Evolutionary conservation across 2,329 filamentous ascomycete genomes (phyloP), one percentile per base, ranked within the genome.

Genomic region (Aschersonia sp.): DNA sequence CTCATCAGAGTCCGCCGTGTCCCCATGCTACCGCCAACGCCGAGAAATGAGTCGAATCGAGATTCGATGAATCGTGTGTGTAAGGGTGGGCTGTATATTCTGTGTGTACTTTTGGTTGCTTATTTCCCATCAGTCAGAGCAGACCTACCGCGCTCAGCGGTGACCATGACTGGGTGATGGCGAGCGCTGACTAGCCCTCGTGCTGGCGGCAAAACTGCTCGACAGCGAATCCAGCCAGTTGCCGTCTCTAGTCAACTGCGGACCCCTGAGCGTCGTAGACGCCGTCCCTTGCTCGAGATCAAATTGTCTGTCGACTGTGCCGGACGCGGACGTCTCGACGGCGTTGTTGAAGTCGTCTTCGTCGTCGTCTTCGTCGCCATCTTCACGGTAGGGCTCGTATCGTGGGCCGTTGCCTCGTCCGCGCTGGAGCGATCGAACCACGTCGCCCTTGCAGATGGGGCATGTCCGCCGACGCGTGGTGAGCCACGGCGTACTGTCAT

Each of bases 401-500:
- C 71, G 66, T 12, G 74, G 73, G 41, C 66, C 69, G 3, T 72
- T 74, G 5, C 72, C 65, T 10, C 70, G 67, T 7, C 72, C 71
- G 32, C 70, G 72, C 20, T 80, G 75, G 53, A 88, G 64, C 6
- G 77, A 81, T 31, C 77, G 71, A 12, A 98, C 91, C 38, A 98
- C 92, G 61, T 98, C 92, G 45, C 89, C 89, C 69, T 98, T 98
- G 70, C 92, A 98, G 51, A 98, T 97, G 1, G 92, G 92, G 58
- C 92, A 98, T n/a, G 92, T 98, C 53, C 92, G 83, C 53, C 92
- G 84, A 45, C 91, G 82, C 12, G 89, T 97, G 0, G 91, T 96
- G 47, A 98, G 72, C 92, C 92, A 98, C 2, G 92, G 92, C 4
- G 92, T 97, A 61, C 89, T 95, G 38, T 9, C n/a, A 5, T 3